These are phyloP conservation scores for Leccinum uliginosum DNA, from an alignment of 768 basidiomycete species.

Conservation along the genomic window DNA sequence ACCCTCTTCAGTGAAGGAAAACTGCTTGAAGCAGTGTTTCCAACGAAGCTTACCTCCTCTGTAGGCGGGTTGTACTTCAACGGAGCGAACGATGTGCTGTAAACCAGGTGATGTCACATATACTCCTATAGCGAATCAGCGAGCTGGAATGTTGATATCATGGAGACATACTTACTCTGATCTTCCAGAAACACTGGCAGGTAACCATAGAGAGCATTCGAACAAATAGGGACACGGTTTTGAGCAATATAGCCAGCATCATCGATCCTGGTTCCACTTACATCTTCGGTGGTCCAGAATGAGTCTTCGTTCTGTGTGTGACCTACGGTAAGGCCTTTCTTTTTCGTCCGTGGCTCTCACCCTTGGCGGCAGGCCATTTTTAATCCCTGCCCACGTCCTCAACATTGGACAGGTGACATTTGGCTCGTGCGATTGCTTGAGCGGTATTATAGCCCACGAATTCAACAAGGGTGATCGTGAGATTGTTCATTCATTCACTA, in stretches of 20 bases:
- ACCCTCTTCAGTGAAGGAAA: constrained; percentile 19
- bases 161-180: not conserved
- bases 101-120: constrained; percentile 36
- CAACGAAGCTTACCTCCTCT: constrained; percentile 8
- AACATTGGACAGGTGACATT: constrained; percentile 34
- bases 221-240: not conserved
- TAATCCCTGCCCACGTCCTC: constrained; percentile 27
- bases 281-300: constrained; percentile 1
- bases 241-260: constrained; percentile 5
- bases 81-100: constrained; percentile 36
- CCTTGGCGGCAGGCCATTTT: constrained; percentile 35
- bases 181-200: constrained; percentile 11
- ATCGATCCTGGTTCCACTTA: constrained; percentile 22
- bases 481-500: too few relatives aligned
- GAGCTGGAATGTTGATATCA: not conserved
- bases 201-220: constrained; percentile 9
- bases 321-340: constrained; percentile 13
- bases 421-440: constrained; percentile 28
- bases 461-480: too few relatives aligned
- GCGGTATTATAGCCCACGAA: constrained; percentile 21
- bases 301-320: not conserved
- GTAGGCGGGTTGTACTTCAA: constrained; percentile 37
- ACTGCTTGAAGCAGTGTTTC: constrained; percentile 25
- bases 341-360: constrained; percentile 30
- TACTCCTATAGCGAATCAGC: constrained; percentile 22